Percentiles rank a stretch among this genome's conserved stretches.
Conservation (phyloP, 768 basidiomycete genomes). For the Psilocybe subaeruginosa region DNA sequence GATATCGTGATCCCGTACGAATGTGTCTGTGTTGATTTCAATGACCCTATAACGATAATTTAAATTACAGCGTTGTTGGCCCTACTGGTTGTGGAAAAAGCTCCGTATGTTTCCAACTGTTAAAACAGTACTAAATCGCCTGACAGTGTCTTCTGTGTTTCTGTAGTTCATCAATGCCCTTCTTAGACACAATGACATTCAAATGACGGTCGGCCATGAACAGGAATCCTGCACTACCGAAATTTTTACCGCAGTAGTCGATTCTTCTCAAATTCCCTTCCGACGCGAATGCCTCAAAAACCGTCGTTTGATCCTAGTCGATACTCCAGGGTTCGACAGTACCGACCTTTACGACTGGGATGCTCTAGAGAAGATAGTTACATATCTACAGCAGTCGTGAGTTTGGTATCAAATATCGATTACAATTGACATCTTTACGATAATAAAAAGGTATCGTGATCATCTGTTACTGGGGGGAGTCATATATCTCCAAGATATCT, state of each 20-base stretch:
- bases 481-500: not conserved
- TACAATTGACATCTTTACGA: not conserved
- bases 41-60: not conserved
- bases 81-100: conserved; percentile 1
- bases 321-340: not conserved
- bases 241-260: not conserved
- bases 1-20: not conserved
- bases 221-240: not conserved
- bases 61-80: not conserved
- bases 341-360: not conserved
- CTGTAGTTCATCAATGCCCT: not conserved
- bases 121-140: not conserved
- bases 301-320: not conserved
- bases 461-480: not conserved
- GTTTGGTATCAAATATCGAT: not conserved
- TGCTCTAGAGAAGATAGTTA: not conserved
- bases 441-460: not conserved
- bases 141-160: not conserved
- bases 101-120: not conserved
- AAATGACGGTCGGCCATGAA: not conserved
- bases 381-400: not conserved
- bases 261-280: not conserved
- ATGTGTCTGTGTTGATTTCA: not conserved
- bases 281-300: not conserved
- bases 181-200: not conserved